Evolutionary conservation across 805 yeast genomes (phyloP).

Genomic region (fission yeast (Schizosaccharomyces pombe)): ASM294v3 CU329670.1:2801001-2801500

Average conservation of each 20-base stretch:
- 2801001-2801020: constrained; percentile 59
- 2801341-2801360: constrained; percentile 75
- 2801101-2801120: constrained; percentile 62
- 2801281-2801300: constrained; percentile 34
- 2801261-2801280: constrained; percentile 72
- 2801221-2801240: constrained; percentile 74
- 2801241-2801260: constrained; percentile 86
- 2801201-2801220: constrained; percentile 54
- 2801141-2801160: constrained; percentile 62
- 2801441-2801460: constrained; percentile 74
- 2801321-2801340: constrained; percentile 38
- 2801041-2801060: constrained; percentile 34
- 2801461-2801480: constrained; percentile 53
- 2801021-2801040: constrained; percentile 82
- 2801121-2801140: constrained; percentile 63
- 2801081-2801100: constrained; percentile 17
- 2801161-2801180: constrained; percentile 91
- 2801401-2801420: constrained; percentile 70
- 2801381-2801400: constrained; percentile 59
- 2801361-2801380: constrained; percentile 76
- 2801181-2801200: constrained; percentile 93
- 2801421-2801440: constrained; percentile 73
- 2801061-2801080: constrained; percentile 7
- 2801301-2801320: constrained; percentile 28
- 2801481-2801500: constrained; percentile 86